phyloP scores from a whole-genome alignment of 305 asterid species.

The Fraxinus sp. region DNA sequence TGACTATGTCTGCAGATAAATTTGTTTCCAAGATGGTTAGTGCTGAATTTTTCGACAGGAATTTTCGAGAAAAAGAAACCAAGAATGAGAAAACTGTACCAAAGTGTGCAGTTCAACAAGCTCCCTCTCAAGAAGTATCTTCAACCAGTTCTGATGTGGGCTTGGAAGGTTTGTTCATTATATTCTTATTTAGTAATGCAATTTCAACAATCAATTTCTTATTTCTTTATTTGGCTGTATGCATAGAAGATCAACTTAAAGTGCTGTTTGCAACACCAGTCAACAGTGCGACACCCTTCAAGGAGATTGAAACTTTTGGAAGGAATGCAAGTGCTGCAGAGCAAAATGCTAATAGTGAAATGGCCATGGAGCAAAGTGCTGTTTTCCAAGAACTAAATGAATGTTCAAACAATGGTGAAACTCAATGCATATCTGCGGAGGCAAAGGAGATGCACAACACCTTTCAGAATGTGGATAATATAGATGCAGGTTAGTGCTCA shows the following conservation, averaged over 20 bases:
- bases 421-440: constrained; percentile 23
- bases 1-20: constrained; percentile 18
- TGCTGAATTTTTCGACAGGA: constrained; percentile 19
- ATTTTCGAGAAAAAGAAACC: constrained; percentile 21
- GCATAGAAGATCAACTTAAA: constrained; percentile 37
- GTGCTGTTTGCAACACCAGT: constrained; percentile 40
- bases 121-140: constrained; percentile 8
- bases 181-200: neutral
- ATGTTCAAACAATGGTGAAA: constrained; percentile 4
- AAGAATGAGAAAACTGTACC: constrained; percentile 13
- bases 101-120: constrained; percentile 5
- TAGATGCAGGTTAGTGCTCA: constrained; percentile 25
- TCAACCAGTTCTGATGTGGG: constrained; percentile 13
- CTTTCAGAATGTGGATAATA: constrained; percentile 11
- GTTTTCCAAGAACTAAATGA: constrained; percentile 11
- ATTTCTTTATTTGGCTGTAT: constrained; percentile 16
- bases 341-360: constrained; percentile 7
- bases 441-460: constrained; percentile 10
- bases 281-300: constrained; percentile 23
- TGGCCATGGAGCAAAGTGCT: neutral
- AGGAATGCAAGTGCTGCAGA: constrained; percentile 15
- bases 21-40: neutral
- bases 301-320: constrained; percentile 22
- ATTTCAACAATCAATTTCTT: constrained; percentile 12
- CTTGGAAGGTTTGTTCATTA: neutral